Percentiles rank a stretch among this genome's conserved stretches.
Evolutionary conservation across 1,139 yeast species (phyloP).

Genomic region (Arxiozyma heterogenica): DNA sequence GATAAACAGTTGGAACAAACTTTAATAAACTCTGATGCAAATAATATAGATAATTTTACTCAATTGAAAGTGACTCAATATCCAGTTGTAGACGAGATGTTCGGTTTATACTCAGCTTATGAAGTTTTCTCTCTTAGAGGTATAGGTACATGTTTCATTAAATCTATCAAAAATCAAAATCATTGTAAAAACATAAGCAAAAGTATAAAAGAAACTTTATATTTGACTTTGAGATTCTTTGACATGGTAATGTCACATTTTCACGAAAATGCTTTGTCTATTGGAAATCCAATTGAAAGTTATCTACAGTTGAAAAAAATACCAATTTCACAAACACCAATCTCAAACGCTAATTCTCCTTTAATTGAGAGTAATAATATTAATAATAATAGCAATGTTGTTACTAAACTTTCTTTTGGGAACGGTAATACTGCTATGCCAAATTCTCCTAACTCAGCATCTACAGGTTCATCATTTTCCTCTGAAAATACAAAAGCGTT

Average conservation of each 20-base stretch:
- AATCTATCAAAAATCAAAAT: conserved; percentile 10
- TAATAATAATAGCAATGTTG: conserved; percentile 2
- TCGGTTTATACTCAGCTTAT: conserved; percentile 26
- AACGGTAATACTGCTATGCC: not conserved
- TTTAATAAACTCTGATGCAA: conserved; percentile 8
- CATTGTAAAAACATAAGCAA: conserved; percentile 7
- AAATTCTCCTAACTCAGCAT: not conserved
- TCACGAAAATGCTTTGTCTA: conserved; percentile 17
- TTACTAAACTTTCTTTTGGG: not conserved
- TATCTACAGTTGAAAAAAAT: conserved; percentile 15
- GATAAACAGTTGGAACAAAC: conserved; percentile 2
- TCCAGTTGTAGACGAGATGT: conserved; percentile 22
- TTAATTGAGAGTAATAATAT: conserved; percentile 1
- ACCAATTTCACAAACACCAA: conserved; percentile 7
- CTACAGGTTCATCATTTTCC: not conserved
- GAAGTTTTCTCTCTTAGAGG: conserved; percentile 25
- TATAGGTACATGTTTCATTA: conserved; percentile 21
- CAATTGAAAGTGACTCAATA: conserved; percentile 1
- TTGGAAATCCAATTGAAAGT: conserved; percentile 22
- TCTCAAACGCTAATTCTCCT: conserved; percentile 8
- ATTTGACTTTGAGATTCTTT: conserved; percentile 25
- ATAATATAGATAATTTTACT: conserved; percentile 5
- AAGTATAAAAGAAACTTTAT: conserved; percentile 25
- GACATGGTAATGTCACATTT: conserved; percentile 24
- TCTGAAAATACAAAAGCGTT: conserved; percentile 9